phyloP scores from a whole-genome alignment of 225 moss, liverwort and hornwort genomes.

The Polytrichum formosum region DNA sequence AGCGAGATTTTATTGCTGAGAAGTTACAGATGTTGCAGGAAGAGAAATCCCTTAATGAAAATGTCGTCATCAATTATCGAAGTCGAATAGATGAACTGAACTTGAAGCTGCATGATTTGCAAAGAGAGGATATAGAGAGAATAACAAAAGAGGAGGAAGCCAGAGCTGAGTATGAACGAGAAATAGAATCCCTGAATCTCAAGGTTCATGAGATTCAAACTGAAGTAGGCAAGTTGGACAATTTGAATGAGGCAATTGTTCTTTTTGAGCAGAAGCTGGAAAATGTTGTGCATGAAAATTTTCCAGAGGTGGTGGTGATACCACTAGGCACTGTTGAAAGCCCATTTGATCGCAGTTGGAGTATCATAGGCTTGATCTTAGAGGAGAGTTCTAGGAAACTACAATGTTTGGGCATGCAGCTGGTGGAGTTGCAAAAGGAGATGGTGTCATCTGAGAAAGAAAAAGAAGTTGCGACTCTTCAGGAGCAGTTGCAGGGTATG shows the following conservation, averaged over 20 bases:
- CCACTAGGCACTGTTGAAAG: conserved; percentile 23
- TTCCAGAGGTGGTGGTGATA: conserved; percentile 40
- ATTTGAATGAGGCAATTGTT: conserved; percentile 17
- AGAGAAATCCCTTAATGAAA: conserved; percentile 9
- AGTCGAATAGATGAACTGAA: conserved; percentile 32
- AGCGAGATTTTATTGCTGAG: conserved; percentile 37
- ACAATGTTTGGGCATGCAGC: conserved; percentile 21
- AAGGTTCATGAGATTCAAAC: conserved; percentile 26
- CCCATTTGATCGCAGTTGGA: conserved; percentile 35
- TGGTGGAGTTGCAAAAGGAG: conserved; percentile 20
- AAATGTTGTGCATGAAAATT: conserved; percentile 27
- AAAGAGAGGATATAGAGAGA: conserved; percentile 24
- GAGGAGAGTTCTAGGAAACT: conserved; percentile 37
- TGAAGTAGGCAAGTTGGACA: conserved; percentile 19
- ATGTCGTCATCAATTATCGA: conserved; percentile 19
- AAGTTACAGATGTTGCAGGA: conserved; percentile 29
- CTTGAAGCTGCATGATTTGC: conserved; percentile 25
- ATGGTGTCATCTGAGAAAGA: conserved; percentile 11
- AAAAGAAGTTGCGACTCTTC: conserved; percentile 20
- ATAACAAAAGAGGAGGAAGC: conserved; percentile 23
- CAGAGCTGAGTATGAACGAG: conserved; percentile 22
- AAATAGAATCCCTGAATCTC: conserved; percentile 20
- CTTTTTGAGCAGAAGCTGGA: conserved; percentile 46
- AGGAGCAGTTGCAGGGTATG: conserved; percentile 24
- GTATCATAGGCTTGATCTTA: conserved; percentile 39